Conservation (phyloP, 306 rosid genomes). For the Pyrus communis region DNA sequence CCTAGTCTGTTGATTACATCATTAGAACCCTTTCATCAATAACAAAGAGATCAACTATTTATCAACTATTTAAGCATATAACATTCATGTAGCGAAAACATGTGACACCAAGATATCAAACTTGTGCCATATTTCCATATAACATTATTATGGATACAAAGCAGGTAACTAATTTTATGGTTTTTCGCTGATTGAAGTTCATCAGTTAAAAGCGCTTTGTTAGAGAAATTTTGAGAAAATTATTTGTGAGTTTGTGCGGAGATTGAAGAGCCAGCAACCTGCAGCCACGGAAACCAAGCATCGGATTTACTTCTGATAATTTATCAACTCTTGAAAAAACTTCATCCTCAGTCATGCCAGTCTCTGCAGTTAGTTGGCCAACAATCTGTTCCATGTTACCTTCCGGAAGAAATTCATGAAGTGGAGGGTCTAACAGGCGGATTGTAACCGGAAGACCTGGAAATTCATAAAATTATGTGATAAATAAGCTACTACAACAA, state of each 20-base stretch:
- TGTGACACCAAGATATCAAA: not conserved
- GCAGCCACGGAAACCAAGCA: slow-evolving; percentile 99
- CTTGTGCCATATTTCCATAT: not conserved
- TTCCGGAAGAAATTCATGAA: slow-evolving; percentile 97
- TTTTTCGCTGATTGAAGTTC: too few relatives aligned
- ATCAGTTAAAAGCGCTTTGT: too few relatives aligned
- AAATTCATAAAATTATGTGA: not conserved
- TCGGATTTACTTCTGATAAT: slow-evolving; percentile 92
- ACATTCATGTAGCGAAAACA: not conserved
- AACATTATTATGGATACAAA: too few relatives aligned
- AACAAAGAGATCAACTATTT: not conserved
- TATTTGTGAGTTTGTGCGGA: too few relatives aligned
- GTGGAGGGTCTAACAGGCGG: slow-evolving; percentile 93
- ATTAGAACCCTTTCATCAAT: slow-evolving; percentile 9
- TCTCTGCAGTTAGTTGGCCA: slow-evolving; percentile 63
- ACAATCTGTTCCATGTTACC: slow-evolving; percentile 85
- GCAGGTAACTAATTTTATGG: too few relatives aligned
- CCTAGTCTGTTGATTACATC: slow-evolving; percentile 59
- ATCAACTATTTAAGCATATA: not conserved
- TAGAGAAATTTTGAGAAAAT: too few relatives aligned
- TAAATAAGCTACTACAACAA: not conserved
- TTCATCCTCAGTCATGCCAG: slow-evolving; percentile 85
- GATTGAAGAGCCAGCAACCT: slow-evolving; percentile 30
- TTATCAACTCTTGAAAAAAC: slow-evolving; percentile 75
- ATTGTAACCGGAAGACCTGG: slow-evolving; percentile 92